Conservation (phyloP, 1,284 basidiomycete species). For the Fistulina hepatica region DNA sequence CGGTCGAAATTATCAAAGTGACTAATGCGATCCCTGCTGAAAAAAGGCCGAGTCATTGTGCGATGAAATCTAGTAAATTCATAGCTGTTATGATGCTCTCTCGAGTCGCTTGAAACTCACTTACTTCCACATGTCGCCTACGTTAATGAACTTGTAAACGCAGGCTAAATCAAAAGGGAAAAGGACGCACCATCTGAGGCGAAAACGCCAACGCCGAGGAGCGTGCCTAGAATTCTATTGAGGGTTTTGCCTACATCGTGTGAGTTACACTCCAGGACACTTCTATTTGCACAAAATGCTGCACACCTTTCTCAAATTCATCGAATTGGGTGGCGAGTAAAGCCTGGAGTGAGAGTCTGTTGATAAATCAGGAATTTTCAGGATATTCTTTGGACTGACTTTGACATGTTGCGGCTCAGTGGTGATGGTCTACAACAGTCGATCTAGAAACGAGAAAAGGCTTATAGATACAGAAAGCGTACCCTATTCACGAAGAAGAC, state of each 20-base stretch:
- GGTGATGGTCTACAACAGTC: slow-evolving; percentile 30
- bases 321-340: slow-evolving; percentile 33
- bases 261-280: no score
- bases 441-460: no score
- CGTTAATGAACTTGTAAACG: background rate
- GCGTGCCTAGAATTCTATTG: slow-evolving; percentile 4
- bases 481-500: no score
- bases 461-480: no score
- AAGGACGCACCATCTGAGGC: slow-evolving; percentile 10
- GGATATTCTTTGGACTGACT: slow-evolving; percentile 9
- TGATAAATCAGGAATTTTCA: background rate
- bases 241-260: background rate
- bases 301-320: slow-evolving; percentile 27
- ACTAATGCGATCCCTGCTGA: slow-evolving; percentile 40
- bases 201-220: slow-evolving; percentile 13
- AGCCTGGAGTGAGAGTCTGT: slow-evolving; percentile 11
- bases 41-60: slow-evolving; percentile 42
- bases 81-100: background rate
- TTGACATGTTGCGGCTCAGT: slow-evolving; percentile 33
- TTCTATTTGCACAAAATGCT: background rate
- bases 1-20: slow-evolving; percentile 42
- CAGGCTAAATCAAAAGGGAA: background rate
- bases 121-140: slow-evolving; percentile 32
- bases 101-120: slow-evolving; percentile 4
- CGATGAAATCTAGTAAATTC: slow-evolving; percentile 35